These are phyloP conservation scores for Lavandula angustifolia DNA, from an alignment of 257 asterid species.

Conservation along the genomic window DNA sequence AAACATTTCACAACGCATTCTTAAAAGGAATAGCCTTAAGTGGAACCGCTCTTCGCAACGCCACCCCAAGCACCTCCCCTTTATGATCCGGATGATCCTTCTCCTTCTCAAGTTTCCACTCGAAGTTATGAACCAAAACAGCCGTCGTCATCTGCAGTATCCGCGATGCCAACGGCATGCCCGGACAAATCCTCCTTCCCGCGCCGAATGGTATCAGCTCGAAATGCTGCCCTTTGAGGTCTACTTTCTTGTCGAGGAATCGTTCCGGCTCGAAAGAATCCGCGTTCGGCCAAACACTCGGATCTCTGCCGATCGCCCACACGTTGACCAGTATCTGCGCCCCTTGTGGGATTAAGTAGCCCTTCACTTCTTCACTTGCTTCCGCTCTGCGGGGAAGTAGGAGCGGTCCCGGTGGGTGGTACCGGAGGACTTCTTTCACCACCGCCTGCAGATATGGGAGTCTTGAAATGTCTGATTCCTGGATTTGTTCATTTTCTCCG, in stretches of 20 bases:
- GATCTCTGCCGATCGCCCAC: slow-evolving; percentile 44
- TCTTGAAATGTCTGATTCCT: slow-evolving; percentile 34
- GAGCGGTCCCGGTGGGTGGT: slow-evolving; percentile 34
- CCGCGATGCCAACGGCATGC: slow-evolving; percentile 34
- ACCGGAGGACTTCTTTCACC: slow-evolving; percentile 33
- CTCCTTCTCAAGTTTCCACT: slow-evolving; percentile 27
- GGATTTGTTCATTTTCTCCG: not conserved
- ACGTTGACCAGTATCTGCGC: slow-evolving; percentile 36
- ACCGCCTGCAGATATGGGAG: slow-evolving; percentile 41
- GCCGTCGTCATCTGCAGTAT: slow-evolving; percentile 34
- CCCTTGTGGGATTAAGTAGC: slow-evolving; percentile 36
- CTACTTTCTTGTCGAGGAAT: slow-evolving; percentile 25
- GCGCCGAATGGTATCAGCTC: slow-evolving; percentile 44
- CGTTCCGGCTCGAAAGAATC: slow-evolving; percentile 33
- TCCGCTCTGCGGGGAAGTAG: slow-evolving; percentile 27
- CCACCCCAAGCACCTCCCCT: slow-evolving; percentile 20
- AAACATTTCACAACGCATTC: too few species aligned
- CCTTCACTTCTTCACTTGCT: slow-evolving; percentile 21
- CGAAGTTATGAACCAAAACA: slow-evolving; percentile 36
- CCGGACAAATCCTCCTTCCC: slow-evolving; percentile 42
- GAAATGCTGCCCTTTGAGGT: slow-evolving; percentile 37
- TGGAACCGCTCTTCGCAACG: slow-evolving; percentile 8
- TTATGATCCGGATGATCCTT: not conserved
- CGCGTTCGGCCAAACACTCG: slow-evolving; percentile 34
- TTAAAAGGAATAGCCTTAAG: slow-evolving; percentile 25